Base-by-base conservation (phyloP, 139 green algal genomes). In the Gonium pectorale region DNA sequence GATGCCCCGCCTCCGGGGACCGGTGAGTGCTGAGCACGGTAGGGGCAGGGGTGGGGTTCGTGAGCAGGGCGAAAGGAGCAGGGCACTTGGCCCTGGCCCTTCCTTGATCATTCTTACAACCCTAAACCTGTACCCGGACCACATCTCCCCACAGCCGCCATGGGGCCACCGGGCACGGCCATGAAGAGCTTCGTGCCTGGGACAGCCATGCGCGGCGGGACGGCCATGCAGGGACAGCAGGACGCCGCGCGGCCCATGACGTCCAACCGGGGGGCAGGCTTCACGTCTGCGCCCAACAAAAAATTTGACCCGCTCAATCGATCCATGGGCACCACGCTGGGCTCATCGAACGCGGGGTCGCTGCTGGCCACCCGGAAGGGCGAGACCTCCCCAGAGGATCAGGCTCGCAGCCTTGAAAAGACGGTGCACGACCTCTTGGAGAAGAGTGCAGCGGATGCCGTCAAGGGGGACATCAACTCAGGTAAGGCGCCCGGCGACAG, bases 381-480 rank as follows among this genome's bases (percentile, higher is more conserved):
- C 33, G 89, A 94, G 27, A 38, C 74, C 17, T 89, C 72, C 24
- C 73, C 88, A 6, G 92, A 95, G 72, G 92, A 95, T 83, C 85
- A 87, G 38, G 87, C 90, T 24, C 83, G 83, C 15, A 92, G 90
- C 1, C 83, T 95, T 40, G 95, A 98, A 78, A 92, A 90, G 64
- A 93, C 95, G 64, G 94, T 97, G 60, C 92, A 98, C 64, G 74
- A 85, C n/a, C 69, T 96, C 49, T 89, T 98, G 73, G 95, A 98
- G 82, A 88, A 94, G 63, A 94, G 89, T 52, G 89, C 88, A 15
- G 56, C 59, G 7, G 72, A 73, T 24, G 75, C 31, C 51, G 54
- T 46, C 3, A 89, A 86, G 19, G 73, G 74, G 0, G 89, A 93
- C 73, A 64, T 54, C 33, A 83, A 80, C 70, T 54, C 72, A 54